Conservation (phyloP, 1,284 basidiomycete genomes). For the Stygiomarasmius scandens region DNA sequence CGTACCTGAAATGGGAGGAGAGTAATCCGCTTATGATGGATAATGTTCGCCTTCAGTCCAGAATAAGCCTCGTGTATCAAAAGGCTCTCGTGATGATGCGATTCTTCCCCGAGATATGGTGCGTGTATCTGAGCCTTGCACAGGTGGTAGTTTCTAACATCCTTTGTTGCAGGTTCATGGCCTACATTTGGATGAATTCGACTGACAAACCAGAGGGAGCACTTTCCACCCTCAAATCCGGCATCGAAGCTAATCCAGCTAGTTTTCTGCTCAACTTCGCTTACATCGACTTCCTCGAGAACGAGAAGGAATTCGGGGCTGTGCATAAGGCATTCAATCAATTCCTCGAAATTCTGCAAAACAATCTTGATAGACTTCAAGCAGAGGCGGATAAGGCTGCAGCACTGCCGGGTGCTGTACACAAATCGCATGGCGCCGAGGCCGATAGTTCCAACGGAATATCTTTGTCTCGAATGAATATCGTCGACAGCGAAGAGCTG, state of each 20-base stretch:
- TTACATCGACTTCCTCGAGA: conserved; percentile 83
- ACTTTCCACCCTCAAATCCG: conserved; percentile 74
- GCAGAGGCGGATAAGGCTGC: conserved; percentile 43
- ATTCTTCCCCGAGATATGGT: conserved; percentile 96
- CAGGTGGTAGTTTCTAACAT: conserved; percentile 11
- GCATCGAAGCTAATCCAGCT: conserved; percentile 85
- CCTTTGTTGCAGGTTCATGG: conserved; percentile 75
- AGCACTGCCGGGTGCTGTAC: too few relatives aligned
- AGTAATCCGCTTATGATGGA: conserved; percentile 91
- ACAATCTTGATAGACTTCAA: conserved; percentile 52
- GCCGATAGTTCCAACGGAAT: conserved; percentile 33
- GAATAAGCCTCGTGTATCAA: conserved; percentile 83
- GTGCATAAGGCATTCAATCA: conserved; percentile 72
- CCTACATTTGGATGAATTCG: conserved; percentile 78
- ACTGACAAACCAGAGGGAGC: conserved; percentile 85
- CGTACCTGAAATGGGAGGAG: conserved; percentile 95
- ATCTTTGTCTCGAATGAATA: conserved; percentile 41
- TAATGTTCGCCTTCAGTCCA: conserved; percentile 59
- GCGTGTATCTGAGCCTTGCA: conserved; percentile 18
- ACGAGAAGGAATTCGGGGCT: conserved; percentile 62
- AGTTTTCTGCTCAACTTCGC: conserved; percentile 91
- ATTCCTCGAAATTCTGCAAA: conserved; percentile 70
- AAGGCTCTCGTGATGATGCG: conserved; percentile 90
- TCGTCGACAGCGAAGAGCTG: conserved; percentile 35
- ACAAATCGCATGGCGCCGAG: conserved; percentile 45